Base-by-base conservation (phyloP, 2,329 filamentous ascomycete genomes). In the Aspergillus aculeatinus region DNA sequence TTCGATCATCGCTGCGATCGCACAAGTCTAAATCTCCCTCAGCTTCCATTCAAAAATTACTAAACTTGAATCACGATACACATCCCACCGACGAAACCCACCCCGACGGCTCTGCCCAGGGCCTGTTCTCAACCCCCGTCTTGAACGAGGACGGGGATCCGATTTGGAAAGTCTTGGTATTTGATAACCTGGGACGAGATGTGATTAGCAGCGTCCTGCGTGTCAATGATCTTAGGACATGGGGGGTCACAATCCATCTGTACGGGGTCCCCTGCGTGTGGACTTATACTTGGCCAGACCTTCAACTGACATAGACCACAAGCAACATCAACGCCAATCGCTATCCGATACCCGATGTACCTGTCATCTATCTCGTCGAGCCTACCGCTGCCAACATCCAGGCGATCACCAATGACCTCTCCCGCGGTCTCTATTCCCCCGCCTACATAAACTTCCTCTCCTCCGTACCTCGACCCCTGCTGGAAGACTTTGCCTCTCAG, bases 161-260 rank as follows among this genome's bases (percentile, higher is more conserved):
- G 0, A 93, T 97, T 79, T 98, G 94, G 94, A 98, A 98, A 77
- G 91, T 98, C 6, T 82, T 99, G 55, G 92, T 99, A 10, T 98
- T 99, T 73, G 96, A 99, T 77, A 90, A 94, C 68, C 79, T 89
- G 68, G 95, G 94, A 51, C 85, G 93, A 74, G 93, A 98, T 84
- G 91, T 99, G 60, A 97, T 99, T 71, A 97, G 92, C 80, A 97
- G 93, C 71, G 93, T 99, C 2, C 82, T 99, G 65, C 86, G 93
- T 60, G 95, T 99, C 64, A 96, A 92, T 72, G 95, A 99, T 78
- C 81, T 99, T 72, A 85, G 96, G 64, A 86, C 89, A 62, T 92
- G 95, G 86, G 95, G 96, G n/a, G 90, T 98, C 57, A 98, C 92
- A 44, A 95, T 96, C 83, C 92, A 97, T 78, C 87, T 96, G 91